Evolutionary conservation across 2,329 filamentous ascomycete genomes (phyloP).

Genomic region (Neoscytalidium dimidiatum): DNA sequence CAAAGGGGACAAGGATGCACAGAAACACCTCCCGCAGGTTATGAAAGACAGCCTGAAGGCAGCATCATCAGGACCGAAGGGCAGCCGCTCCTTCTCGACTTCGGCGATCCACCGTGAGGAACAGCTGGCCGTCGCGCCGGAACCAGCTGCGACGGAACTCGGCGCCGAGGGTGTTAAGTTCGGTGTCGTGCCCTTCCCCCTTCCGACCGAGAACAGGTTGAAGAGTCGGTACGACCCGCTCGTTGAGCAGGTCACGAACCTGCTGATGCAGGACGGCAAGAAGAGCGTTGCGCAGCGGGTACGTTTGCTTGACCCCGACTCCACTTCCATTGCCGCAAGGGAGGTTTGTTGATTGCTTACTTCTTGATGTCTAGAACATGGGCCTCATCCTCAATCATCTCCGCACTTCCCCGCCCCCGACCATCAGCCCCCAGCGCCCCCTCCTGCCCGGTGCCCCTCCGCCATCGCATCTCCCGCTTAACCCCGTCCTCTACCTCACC

Average conservation of each 20-base stretch:
- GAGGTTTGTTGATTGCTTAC: background rate
- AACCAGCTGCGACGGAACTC: background rate
- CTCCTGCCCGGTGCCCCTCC: constrained; percentile 78
- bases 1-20: constrained; percentile 61
- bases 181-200: constrained; percentile 66
- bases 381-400: constrained; percentile 77
- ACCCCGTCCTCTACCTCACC: constrained; percentile 86
- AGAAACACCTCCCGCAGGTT: constrained; percentile 66
- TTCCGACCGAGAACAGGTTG: constrained; percentile 65
- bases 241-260: constrained; percentile 81
- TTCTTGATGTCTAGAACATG: constrained; percentile 69
- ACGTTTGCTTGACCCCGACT: constrained; percentile 35
- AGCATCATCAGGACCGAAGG: constrained; percentile 35
- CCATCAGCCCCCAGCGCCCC: constrained; percentile 68
- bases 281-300: constrained; percentile 87
- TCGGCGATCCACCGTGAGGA: constrained; percentile 42
- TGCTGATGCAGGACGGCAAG: constrained; percentile 91
- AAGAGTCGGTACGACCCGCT: constrained; percentile 85
- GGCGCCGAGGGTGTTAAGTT: constrained; percentile 68
- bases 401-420: constrained; percentile 79
- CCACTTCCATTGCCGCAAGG: constrained; percentile 8
- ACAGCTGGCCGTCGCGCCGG: constrained; percentile 23
- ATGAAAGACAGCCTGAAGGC: constrained; percentile 61
- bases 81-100: constrained; percentile 61
- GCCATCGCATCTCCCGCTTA: constrained; percentile 76